Percentiles rank a stretch among this genome's conserved stretches.
These are phyloP conservation scores for Penicillium brevicompactum DNA, from an alignment of 2,329 filamentous ascomycete genomes.

Conservation along the genomic window DNA sequence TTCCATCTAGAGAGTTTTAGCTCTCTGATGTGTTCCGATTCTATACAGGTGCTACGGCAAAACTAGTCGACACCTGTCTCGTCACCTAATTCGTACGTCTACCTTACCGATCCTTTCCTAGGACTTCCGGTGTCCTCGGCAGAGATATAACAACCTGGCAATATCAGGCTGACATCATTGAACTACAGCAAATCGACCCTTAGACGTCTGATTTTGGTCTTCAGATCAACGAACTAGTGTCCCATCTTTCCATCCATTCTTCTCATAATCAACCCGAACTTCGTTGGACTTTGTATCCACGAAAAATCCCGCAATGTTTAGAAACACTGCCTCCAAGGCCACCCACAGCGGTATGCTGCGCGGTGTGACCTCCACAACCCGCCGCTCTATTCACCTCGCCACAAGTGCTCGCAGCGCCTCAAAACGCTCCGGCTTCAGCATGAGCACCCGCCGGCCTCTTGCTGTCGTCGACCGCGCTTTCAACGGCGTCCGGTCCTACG, in stretches of 20 bases:
- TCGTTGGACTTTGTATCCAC: slow-evolving; percentile 13
- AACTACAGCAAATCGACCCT: slow-evolving; percentile 2
- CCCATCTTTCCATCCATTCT: neutral
- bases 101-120: slow-evolving; percentile 28
- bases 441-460: slow-evolving; percentile 45
- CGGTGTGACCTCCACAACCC: slow-evolving; percentile 35
- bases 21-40: slow-evolving; percentile 45
- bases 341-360: slow-evolving; percentile 41
- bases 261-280: slow-evolving; percentile 7
- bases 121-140: slow-evolving; percentile 25
- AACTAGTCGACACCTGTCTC: slow-evolving; percentile 44
- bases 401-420: slow-evolving; percentile 34
- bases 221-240: slow-evolving; percentile 2
- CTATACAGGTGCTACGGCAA: slow-evolving; percentile 44
- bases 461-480: slow-evolving; percentile 42
- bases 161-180: slow-evolving; percentile 9
- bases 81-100: slow-evolving; percentile 18
- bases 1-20: slow-evolving; percentile 33
- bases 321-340: slow-evolving; percentile 43
- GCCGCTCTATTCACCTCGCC: slow-evolving; percentile 37
- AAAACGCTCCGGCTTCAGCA: slow-evolving; percentile 37
- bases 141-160: slow-evolving; percentile 22
- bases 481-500: slow-evolving; percentile 57
- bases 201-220: slow-evolving; percentile 7
- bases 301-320: slow-evolving; percentile 42